Conservation (phyloP, 305 asterid genomes). For the Euphrasia arctica region DNA sequence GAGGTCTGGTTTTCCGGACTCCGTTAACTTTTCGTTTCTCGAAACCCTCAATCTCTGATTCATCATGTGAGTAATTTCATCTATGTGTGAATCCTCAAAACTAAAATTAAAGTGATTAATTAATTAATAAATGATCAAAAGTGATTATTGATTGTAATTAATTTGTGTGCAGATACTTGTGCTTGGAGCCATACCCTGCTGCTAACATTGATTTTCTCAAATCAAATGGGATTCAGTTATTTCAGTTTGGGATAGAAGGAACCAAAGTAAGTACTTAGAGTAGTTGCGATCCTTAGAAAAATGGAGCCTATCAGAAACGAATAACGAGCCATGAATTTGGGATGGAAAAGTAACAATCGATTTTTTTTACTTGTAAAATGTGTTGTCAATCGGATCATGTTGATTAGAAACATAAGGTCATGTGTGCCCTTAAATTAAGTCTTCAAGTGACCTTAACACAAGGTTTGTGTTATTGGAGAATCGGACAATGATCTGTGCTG, state of each 20-base stretch:
- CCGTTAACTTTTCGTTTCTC: conserved; percentile 60
- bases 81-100: background rate
- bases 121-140: no score
- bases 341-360: no score
- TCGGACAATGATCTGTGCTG: background rate
- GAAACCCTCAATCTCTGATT: conserved; percentile 64
- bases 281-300: no score
- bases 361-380: no score
- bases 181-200: conserved; percentile 79
- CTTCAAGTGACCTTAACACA: no score
- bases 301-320: no score
- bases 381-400: no score
- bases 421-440: no score
- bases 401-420: no score
- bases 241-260: conserved; percentile 81
- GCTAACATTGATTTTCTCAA: conserved; percentile 60
- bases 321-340: no score
- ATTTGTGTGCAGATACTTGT: conserved; percentile 51
- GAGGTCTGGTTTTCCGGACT: conserved; percentile 72
- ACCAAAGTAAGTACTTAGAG: conserved; percentile 39
- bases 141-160: background rate
- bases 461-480: background rate
- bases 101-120: background rate
- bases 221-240: conserved; percentile 56
- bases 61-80: conserved; percentile 41